Base-by-base conservation (phyloP, 371 early-diverging fungal species). In the Parasitella parasitica region DNA sequence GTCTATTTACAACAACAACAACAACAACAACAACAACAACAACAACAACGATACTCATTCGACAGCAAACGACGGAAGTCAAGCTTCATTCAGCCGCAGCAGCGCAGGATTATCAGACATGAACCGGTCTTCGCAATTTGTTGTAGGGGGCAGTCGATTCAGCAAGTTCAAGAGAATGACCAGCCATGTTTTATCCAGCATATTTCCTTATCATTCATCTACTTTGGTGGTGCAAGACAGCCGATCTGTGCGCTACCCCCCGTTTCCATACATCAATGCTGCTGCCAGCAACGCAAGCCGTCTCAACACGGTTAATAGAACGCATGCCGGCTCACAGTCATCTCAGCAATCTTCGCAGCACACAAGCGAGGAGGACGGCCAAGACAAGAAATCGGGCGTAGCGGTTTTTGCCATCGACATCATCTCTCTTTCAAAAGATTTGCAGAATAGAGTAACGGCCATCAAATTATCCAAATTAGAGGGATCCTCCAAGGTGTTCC, bases 401-500 rank as follows among this genome's bases (percentile, higher is more conserved):
- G 75, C 71, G 1, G 53, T 75, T 4, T 80, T 80, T 60, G 54
- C 67, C 11, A 66, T 80, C 35, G 80, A 80, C 36, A 70, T 71
- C 2, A 64, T 71, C 43, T 66, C 77, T 3, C 51, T 76, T 12
- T 71, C 71, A n/a, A 51, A 67, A 32, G 54, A 62, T 0, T 30
- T 36, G 12, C 50, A 39, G 27, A 16, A 62, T 28, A 65, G 77
- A 22, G 43, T 75, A 12, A 59, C 67, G 0, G 77, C 70, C n/a
- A 41, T 80, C 6, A 64, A 71, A n/a, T 58, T 77, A 22, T 67
- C 73, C 4, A 72, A 71, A 30, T 35, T 70, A 7, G 73, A 75
- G 34, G 80, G 80, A 12, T 75, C 77, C 1, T 67, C 75, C 27
- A 77, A 77, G 59, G 80, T 80, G 13, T 80, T 74, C 32, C 72